Evolutionary conservation across 2,329 filamentous ascomycete genomes (phyloP), one percentile per base, ranked within the genome.

Genomic region (Lasiodiplodia hormozganensis): DNA sequence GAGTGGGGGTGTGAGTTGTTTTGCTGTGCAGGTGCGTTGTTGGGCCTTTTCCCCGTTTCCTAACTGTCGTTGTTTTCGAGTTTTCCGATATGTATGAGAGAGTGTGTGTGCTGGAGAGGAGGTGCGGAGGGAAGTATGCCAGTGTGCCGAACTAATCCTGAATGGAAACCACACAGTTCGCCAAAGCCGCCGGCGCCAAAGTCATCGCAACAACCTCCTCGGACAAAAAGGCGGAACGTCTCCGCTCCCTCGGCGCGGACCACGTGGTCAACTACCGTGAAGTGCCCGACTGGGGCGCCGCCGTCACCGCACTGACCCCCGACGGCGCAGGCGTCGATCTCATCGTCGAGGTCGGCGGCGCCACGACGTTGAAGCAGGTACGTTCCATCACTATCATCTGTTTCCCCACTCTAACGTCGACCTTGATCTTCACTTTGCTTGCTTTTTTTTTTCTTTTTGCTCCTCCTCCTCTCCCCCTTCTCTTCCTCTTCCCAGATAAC

Each of bases 1-100:
- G 23, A 92, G 89, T 0, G 90, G 90, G 21, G 90, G 89, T 68
- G 90, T 92, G 8, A 87, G 85, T 70, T 83, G 91, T 69, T 90
- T 90, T 69, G 89, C 85, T 4, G 76, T 91, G n/a, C 89, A 86
- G 76, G 80, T 82, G 70, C 80, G 1, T 1, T 49, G 73, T 2
- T 28, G 31, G 8, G 16, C 34, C 23, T 47, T 40, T 47, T 40
- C 6, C 21, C 47, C 47, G 1, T 28, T 40, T 36, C 23, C 23
- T 21, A 6, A 21, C 34, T 11, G 3, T 25, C 14, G 6, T 47
- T 3, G 1, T 31, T 23, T 28, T 28, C 28, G 4, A 28, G 28
- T 28, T 28, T 6, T 28, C 4, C 5, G 28, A 28, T 6, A 28
- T 28, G 28, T 28, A 28, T 7, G 4, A 28, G 31, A 34, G 31